Evolutionary conservation across 2,329 filamentous ascomycete genomes (phyloP).

Genomic region (Fusarium keratoplasticum): DNA sequence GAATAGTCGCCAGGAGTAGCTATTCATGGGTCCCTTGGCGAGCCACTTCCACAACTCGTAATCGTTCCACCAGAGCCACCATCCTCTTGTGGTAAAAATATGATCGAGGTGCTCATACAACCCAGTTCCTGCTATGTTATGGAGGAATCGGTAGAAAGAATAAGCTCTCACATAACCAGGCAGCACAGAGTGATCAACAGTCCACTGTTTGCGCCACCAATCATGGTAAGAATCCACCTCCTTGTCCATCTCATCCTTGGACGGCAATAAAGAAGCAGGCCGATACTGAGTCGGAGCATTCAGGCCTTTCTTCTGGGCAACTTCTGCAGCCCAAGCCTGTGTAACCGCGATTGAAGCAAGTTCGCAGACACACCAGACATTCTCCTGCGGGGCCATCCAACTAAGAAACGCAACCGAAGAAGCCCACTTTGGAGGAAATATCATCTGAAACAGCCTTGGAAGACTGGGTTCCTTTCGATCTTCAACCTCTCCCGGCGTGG

Average conservation of each 20-base stretch:
- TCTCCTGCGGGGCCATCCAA: conserved; percentile 8
- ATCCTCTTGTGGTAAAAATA: neutral
- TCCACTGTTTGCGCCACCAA: conserved; percentile 10
- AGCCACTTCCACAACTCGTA: conserved; percentile 1
- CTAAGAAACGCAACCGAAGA: neutral
- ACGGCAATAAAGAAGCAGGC: neutral
- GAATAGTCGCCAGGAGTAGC: neutral
- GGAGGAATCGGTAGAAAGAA: neutral
- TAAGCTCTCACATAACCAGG: neutral
- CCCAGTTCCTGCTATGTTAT: neutral
- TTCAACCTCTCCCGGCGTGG: neutral
- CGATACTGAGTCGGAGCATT: neutral
- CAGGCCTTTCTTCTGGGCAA: neutral
- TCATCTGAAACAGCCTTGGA: neutral
- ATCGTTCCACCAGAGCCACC: conserved; percentile 10
- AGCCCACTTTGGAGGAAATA: conserved; percentile 5
- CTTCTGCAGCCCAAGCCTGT: neutral
- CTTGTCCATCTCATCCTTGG: neutral
- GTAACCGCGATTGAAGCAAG: neutral
- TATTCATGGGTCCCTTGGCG: neutral
- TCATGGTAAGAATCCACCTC: neutral
- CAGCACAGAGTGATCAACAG: neutral
- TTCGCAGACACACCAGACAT: conserved; percentile 1
- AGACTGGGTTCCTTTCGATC: neutral
- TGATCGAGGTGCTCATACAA: neutral